phyloP scores from a whole-genome alignment of 164 flowering plant genomes.

The Piper betle region DNA sequence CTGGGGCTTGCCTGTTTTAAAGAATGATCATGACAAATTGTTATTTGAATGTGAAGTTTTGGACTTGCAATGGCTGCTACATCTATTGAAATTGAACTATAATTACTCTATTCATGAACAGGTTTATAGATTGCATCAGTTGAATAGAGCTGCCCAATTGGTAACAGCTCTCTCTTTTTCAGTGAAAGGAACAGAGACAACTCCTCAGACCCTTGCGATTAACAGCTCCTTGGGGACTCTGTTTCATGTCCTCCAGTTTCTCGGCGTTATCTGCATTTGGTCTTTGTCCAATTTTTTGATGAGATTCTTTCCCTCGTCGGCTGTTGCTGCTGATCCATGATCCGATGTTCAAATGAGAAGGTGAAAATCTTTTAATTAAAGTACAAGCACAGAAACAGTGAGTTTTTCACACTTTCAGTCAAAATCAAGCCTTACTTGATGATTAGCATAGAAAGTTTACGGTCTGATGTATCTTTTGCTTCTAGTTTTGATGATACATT shows the following conservation, averaged over 20 bases:
- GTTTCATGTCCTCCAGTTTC: conserved; percentile 74
- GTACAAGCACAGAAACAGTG: too few species aligned
- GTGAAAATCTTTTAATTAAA: too few species aligned
- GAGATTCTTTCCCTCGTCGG: conserved; percentile 48
- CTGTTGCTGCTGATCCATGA: conserved; percentile 23
- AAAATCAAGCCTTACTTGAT: too few species aligned
- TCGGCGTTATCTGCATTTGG: conserved; percentile 93
- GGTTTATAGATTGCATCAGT: conserved; percentile 88
- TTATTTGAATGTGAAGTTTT: background rate
- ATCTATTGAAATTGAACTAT: background rate
- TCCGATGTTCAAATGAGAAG: too few species aligned
- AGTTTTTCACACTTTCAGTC: too few species aligned
- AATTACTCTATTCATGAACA: conserved; percentile 10
- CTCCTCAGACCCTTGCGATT: conserved; percentile 78
- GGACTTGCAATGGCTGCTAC: too few species aligned
- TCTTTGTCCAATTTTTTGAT: conserved; percentile 86
- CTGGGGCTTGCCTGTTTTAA: background rate
- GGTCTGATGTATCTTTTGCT: too few species aligned
- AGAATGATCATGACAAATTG: background rate
- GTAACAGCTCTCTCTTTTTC: conserved; percentile 93
- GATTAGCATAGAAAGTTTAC: too few species aligned
- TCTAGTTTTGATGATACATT: too few species aligned
- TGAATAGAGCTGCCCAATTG: conserved; percentile 93
- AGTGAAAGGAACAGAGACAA: conserved; percentile 85
- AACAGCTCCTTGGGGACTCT: conserved; percentile 71